Percentiles rank a stretch among this genome's conserved stretches.
Evolutionary conservation across 352 stramenopile genomes (phyloP).

Genomic region (Pythium monospermum): DNA sequence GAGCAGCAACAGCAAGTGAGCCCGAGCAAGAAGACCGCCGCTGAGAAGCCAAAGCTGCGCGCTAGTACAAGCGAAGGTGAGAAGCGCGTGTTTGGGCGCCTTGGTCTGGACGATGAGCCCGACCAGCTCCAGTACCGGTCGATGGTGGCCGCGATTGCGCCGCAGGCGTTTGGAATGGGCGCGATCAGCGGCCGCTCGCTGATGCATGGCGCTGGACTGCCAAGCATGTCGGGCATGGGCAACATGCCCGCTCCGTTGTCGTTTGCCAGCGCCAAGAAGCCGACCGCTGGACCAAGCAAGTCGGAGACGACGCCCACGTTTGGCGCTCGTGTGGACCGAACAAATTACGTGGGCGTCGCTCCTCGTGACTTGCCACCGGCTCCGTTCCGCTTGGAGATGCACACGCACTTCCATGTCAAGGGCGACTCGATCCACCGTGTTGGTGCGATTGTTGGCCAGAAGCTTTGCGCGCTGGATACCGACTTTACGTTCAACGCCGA

Average conservation of each 20-base stretch:
- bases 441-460: slow-evolving; percentile 70
- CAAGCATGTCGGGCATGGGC: slow-evolving; percentile 16
- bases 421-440: slow-evolving; percentile 65
- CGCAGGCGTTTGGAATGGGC: slow-evolving; percentile 43
- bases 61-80: slow-evolving; percentile 4
- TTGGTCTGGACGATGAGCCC: slow-evolving; percentile 41
- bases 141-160: slow-evolving; percentile 36
- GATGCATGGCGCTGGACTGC: slow-evolving; percentile 21
- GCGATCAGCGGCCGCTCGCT: slow-evolving; percentile 18
- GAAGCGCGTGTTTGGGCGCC: slow-evolving; percentile 28
- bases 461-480: slow-evolving; percentile 80
- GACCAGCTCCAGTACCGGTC: slow-evolving; percentile 53
- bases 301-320: slow-evolving; percentile 34
- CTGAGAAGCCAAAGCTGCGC: slow-evolving; percentile 7
- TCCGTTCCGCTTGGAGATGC: slow-evolving; percentile 79
- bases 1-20: slow-evolving; percentile 17
- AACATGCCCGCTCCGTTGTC: slow-evolving; percentile 37
- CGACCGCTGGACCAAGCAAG: slow-evolving; percentile 24
- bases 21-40: slow-evolving; percentile 3
- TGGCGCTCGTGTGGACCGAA: slow-evolving; percentile 55
- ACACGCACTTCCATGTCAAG: slow-evolving; percentile 88
- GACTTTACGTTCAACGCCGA: slow-evolving; percentile 81
- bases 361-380: slow-evolving; percentile 63
- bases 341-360: slow-evolving; percentile 70
- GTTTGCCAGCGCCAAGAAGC: slow-evolving; percentile 42